phyloP scores from a whole-genome alignment of 495 filamentous ascomycete genomes.

The Terfezia claveryi region DNA sequence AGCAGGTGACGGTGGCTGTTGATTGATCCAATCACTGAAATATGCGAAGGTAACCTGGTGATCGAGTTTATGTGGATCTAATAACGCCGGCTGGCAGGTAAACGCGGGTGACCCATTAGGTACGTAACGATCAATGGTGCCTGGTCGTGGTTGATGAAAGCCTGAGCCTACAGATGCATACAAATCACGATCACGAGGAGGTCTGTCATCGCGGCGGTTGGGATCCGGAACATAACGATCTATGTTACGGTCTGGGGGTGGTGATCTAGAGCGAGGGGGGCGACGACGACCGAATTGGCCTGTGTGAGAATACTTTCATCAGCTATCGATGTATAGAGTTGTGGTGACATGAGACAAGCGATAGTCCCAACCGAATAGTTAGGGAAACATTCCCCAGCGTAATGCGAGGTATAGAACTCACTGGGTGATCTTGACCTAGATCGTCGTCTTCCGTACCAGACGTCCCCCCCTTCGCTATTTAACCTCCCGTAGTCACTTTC shows the following conservation, averaged over 20 bases:
- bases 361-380: no score
- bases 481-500: background rate
- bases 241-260: slow-evolving; percentile 10
- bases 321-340: no score
- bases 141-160: slow-evolving; percentile 40
- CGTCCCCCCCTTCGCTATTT: slow-evolving; percentile 21
- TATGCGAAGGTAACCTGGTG: slow-evolving; percentile 92
- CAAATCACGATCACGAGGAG: slow-evolving; percentile 40
- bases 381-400: no score
- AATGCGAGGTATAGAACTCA: background rate
- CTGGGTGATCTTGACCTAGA: background rate
- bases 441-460: slow-evolving; percentile 10
- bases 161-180: slow-evolving; percentile 40
- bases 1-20: slow-evolving; percentile 4
- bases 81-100: slow-evolving; percentile 19
- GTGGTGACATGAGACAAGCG: no score
- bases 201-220: slow-evolving; percentile 30
- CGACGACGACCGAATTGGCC: slow-evolving; percentile 5
- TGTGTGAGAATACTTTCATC: no score
- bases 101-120: slow-evolving; percentile 29
- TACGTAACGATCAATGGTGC: slow-evolving; percentile 86
- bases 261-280: slow-evolving; percentile 16
- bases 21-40: slow-evolving; percentile 73
- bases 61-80: slow-evolving; percentile 60
- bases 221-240: slow-evolving; percentile 17